A percentile compares a stretch with the other conserved stretches of the same genome.
Evolutionary conservation across 371 early-diverging fungal genomes (phyloP).

Genomic region (Scutellospora calospora): DNA sequence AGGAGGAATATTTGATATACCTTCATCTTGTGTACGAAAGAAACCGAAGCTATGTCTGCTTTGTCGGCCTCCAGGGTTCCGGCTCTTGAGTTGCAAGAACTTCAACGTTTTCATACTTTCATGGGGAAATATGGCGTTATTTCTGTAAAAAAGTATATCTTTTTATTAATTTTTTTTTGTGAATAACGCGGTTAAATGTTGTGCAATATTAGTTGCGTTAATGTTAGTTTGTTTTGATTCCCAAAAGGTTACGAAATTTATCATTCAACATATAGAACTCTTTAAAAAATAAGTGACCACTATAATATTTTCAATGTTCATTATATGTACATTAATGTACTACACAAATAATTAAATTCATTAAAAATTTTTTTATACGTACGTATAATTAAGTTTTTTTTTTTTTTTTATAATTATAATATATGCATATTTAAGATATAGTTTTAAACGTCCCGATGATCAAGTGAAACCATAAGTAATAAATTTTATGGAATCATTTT

Average conservation of each 20-base stretch:
- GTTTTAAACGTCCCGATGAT: no score
- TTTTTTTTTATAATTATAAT: no score
- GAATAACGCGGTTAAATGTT: background rate
- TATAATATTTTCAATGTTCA: no score
- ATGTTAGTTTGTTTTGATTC: background rate
- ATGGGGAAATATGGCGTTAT: background rate
- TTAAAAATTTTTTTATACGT: no score
- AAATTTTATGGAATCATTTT: no score
- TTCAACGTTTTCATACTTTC: slow-evolving; percentile 20
- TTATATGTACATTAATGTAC: no score
- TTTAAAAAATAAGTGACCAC: no score
- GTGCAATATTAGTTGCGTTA: background rate
- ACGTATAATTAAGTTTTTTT: no score
- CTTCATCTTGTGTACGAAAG: slow-evolving; percentile 36
- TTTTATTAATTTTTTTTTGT: slow-evolving; percentile 1
- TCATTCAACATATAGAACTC: no score
- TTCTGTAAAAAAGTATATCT: background rate
- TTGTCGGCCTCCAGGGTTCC: slow-evolving; percentile 18
- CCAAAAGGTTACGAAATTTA: background rate
- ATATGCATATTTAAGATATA: no score
- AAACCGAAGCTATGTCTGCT: slow-evolving; percentile 10
- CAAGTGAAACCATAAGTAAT: no score
- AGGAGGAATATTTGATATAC: slow-evolving; percentile 20
- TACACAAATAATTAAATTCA: no score
- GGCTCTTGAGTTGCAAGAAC: slow-evolving; percentile 21